Evolutionary conservation across 805 yeast species (phyloP).

Genomic region (Saturnispora sekii): DNA sequence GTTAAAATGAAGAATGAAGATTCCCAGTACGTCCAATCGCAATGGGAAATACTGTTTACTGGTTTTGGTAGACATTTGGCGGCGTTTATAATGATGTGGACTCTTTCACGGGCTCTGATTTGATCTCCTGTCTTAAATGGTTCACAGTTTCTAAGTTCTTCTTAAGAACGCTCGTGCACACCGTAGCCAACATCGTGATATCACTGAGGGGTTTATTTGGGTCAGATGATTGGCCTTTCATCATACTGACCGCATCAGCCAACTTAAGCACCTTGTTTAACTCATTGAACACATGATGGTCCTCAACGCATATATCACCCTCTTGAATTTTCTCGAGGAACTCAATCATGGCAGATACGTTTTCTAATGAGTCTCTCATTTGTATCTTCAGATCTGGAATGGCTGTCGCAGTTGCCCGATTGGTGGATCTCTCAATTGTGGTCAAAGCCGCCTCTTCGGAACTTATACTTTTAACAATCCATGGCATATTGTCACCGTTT

Average conservation of each 20-base stretch:
- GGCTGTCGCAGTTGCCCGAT: neutral
- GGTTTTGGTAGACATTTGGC: constrained; percentile 40
- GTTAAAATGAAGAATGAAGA: neutral
- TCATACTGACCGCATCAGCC: neutral
- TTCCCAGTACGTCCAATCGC: too few relatives aligned
- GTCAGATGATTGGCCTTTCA: too few relatives aligned
- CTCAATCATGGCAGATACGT: constrained; percentile 2
- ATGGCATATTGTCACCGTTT: neutral
- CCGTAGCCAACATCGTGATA: neutral
- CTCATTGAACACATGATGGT: constrained; percentile 2
- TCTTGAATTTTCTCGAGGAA: constrained; percentile 11
- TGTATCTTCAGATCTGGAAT: neutral
- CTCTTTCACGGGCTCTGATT: constrained; percentile 37
- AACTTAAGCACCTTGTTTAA: constrained; percentile 12
- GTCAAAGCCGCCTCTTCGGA: constrained; percentile 2
- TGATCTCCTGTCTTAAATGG: neutral
- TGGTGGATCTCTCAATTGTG: constrained; percentile 3
- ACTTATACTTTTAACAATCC: neutral
- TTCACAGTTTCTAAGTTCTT: constrained; percentile 2
- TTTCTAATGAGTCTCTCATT: neutral
- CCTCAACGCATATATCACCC: constrained; percentile 4
- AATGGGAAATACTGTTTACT: constrained; percentile 18
- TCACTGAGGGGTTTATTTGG: too few relatives aligned
- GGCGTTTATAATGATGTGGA: constrained; percentile 51
- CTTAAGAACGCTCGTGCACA: constrained; percentile 4